Base-by-base conservation (phyloP, 2,329 filamentous ascomycete genomes). In the Metarhizium robertsii region DNA sequence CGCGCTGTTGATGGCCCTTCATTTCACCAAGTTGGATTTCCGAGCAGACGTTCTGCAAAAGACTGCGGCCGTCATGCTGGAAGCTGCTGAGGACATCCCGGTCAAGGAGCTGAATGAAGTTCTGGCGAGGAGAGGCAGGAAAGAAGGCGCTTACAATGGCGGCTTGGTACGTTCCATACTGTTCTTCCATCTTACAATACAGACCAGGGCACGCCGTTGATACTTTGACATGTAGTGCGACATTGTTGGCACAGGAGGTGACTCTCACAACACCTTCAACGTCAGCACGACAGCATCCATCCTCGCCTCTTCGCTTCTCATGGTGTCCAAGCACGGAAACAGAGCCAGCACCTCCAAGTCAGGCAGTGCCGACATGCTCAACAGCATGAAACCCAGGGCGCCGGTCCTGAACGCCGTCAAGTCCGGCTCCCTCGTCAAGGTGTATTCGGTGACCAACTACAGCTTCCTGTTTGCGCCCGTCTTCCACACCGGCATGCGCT, bases 251-350 rank as follows among this genome's bases (percentile, higher is more conserved):
- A 99, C 94, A 7, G 94, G 94, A 61, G 94, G 94, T 66, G 94
- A 99, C 75, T 87, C 88, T 20, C 92, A 97, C 78, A 90, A 95
- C 71, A 99, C 94, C 38, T 99, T 96, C 83, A 99, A 99, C 71
- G 92, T 99, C 69, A 94, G 88, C 63, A 99, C 94, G 4, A 96
- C 94, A 6, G 84, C 94, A 2, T 96, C 91, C 18, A 96, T 99
- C 66, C 77, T 99, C 51, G 90, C 90, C 50, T 95, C 91, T 6
- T 85, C 91, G 4, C 77, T 95, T 32, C 81, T 99, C 40, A 79
- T 95, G 64, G 80, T 96, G 56, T 90, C 88, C 61, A 99, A 99
- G 75, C 94, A 99, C 73, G 94, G 94, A 61, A 99, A 99, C 77
- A 86, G 88, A 62, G 92, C 94, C 46, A 94, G 91, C 54, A 97